phyloP scores from a whole-genome alignment of 108 stramenopile genomes.

The Heterococcus sp. region DNA sequence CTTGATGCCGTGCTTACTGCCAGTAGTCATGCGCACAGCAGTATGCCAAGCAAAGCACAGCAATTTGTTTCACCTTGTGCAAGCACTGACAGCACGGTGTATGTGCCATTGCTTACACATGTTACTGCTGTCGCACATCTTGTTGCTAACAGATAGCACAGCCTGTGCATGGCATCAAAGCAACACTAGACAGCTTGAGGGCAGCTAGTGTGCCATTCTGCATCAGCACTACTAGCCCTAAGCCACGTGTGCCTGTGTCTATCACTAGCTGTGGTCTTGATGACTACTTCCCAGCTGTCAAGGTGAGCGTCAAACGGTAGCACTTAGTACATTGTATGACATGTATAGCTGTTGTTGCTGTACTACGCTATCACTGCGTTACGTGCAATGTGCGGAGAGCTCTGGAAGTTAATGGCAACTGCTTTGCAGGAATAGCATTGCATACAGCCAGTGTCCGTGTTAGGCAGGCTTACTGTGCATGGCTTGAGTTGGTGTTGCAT shows the following conservation, averaged over 20 bases:
- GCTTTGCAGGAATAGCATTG: no score
- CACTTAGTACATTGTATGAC: no score
- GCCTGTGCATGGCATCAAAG: slow-evolving; percentile 6
- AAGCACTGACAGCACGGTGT: no score
- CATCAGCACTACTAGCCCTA: slow-evolving; percentile 53
- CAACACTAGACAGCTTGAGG: slow-evolving; percentile 10
- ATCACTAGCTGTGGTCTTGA: slow-evolving; percentile 24
- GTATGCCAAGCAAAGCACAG: background rate
- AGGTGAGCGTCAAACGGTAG: slow-evolving; percentile 5
- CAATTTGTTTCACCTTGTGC: background rate
- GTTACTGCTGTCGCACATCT: background rate
- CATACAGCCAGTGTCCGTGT: no score
- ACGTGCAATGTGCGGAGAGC: no score
- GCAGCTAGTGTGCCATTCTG: slow-evolving; percentile 26
- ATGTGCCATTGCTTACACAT: no score
- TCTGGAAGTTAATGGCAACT: no score
- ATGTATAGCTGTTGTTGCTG: no score
- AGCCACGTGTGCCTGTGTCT: slow-evolving; percentile 46
- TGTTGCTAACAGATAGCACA: background rate
- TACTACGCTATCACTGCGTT: no score
- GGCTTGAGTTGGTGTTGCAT: no score
- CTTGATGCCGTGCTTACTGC: no score
- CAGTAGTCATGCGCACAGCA: background rate
- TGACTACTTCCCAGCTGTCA: slow-evolving; percentile 35
- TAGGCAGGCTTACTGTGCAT: no score